A percentile compares a stretch with the other conserved stretches of the same genome.
These are phyloP conservation scores for Erodium moschatum DNA, from an alignment of 441 rosid species.

Conservation along the genomic window DNA sequence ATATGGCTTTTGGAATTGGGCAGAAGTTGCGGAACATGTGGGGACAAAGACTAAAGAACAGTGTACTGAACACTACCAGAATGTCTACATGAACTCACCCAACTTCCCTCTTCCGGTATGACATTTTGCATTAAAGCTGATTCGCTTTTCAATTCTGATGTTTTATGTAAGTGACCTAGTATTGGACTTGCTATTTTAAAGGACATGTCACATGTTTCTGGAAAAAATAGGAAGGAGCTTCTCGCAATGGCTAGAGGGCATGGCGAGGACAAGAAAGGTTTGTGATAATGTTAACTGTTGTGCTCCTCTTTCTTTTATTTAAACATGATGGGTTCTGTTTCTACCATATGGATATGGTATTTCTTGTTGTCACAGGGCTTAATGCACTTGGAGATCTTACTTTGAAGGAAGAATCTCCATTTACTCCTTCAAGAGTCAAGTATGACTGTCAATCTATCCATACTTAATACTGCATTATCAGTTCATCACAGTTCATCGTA, in stretches of 20 bases:
- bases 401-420: constrained; percentile 43
- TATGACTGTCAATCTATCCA: constrained; percentile 22
- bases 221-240: constrained; percentile 84
- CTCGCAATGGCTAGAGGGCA: constrained; percentile 67
- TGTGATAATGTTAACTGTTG: constrained; percentile 11
- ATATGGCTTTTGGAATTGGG: constrained; percentile 42
- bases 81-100: constrained; percentile 67
- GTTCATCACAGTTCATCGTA: constrained; percentile 13
- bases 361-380: constrained; percentile 1
- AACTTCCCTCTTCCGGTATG: constrained; percentile 89
- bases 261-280: constrained; percentile 51
- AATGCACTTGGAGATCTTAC: constrained; percentile 16
- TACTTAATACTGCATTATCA: background rate
- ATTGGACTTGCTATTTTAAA: background rate
- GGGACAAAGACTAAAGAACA: constrained; percentile 87
- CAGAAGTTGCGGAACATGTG: constrained; percentile 29
- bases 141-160: background rate
- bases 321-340: background rate
- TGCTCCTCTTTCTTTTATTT: constrained; percentile 2
- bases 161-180: background rate
- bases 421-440: constrained; percentile 56
- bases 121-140: constrained; percentile 1
- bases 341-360: background rate
- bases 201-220: constrained; percentile 55
- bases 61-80: constrained; percentile 70